Conservation (phyloP, 495 filamentous ascomycete genomes). For the Aspergillus sclerotiicarbonarius region DNA sequence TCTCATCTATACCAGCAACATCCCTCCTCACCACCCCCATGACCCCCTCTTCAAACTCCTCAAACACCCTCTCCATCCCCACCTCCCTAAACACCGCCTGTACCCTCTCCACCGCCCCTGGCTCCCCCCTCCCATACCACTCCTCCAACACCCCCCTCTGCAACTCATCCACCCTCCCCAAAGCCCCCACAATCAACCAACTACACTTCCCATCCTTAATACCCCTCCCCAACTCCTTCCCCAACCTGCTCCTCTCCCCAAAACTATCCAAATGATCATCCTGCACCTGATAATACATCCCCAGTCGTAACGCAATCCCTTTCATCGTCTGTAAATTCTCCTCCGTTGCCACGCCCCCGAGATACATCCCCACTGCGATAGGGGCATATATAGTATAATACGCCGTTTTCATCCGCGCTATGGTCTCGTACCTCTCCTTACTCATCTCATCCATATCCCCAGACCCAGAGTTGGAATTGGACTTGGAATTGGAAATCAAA, state of each 20-base stretch:
- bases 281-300: neutral
- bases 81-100: neutral
- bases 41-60: neutral
- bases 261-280: neutral
- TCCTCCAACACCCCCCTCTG: neutral
- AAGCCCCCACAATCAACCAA: neutral
- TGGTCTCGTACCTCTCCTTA: neutral
- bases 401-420: neutral
- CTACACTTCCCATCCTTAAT: neutral
- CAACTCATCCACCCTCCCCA: neutral
- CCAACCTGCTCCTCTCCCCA: neutral
- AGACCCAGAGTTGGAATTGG: neutral
- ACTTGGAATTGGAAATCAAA: neutral
- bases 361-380: neutral
- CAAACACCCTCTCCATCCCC: neutral
- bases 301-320: neutral
- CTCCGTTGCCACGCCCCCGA: neutral
- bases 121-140: neutral
- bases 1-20: neutral
- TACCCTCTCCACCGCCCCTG: neutral
- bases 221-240: neutral
- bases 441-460: neutral
- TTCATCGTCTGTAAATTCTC: neutral
- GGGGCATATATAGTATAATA: neutral
- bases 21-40: neutral